These are phyloP conservation scores for Coemansia sp. DNA, from an alignment of 192 early-diverging fungal species.

Conservation along the genomic window DNA sequence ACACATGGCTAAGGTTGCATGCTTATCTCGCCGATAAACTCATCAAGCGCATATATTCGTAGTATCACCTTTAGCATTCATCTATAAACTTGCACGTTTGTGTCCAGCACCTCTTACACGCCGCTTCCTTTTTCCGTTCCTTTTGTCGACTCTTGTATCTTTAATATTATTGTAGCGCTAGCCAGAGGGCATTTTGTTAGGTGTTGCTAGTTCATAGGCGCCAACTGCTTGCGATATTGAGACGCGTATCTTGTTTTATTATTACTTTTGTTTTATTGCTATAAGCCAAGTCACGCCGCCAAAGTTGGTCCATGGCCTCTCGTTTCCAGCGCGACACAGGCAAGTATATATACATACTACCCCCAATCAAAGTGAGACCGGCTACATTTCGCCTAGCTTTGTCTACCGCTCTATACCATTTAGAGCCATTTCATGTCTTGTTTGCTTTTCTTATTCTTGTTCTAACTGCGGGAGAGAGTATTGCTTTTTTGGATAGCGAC, in stretches of 20 bases:
- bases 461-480: background rate
- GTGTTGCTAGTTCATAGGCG: background rate
- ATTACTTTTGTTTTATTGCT: too few species aligned
- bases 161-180: background rate
- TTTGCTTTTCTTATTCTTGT: background rate
- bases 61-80: background rate
- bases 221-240: too few species aligned
- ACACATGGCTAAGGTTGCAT: too few species aligned
- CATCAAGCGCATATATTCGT: background rate
- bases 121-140: background rate
- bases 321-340: background rate
- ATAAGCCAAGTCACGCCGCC: too few species aligned
- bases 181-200: background rate
- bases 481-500: background rate
- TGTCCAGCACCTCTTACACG: background rate
- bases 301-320: background rate
- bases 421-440: background rate
- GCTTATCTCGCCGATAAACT: too few species aligned
- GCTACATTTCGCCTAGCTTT: background rate
- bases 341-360: background rate
- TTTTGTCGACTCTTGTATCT: background rate
- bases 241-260: too few species aligned
- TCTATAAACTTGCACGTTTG: background rate
- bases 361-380: background rate
- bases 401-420: background rate